Percentiles rank a stretch among this genome's conserved stretches.
These are phyloP conservation scores for Corylus avellana DNA, from an alignment of 306 rosid genomes.

Conservation along the genomic window DNA sequence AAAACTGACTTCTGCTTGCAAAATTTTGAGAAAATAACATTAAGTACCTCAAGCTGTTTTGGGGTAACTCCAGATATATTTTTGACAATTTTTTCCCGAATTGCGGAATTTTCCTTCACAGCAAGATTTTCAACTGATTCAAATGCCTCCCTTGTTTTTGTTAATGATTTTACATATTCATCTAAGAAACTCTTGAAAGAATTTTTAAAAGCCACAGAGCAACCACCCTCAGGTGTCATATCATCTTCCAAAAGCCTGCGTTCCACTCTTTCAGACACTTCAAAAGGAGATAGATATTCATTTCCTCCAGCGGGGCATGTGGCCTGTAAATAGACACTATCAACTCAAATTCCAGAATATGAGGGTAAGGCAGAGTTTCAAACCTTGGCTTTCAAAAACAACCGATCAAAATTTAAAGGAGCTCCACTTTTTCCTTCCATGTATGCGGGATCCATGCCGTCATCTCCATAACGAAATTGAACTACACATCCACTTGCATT, in stretches of 20 bases:
- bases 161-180: slow-evolving; percentile 36
- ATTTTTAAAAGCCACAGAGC: slow-evolving; percentile 52
- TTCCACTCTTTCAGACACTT: slow-evolving; percentile 51
- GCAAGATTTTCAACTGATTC: slow-evolving; percentile 23
- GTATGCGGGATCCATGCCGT: slow-evolving; percentile 91
- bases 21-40: slow-evolving; percentile 15
- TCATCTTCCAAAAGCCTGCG: slow-evolving; percentile 58
- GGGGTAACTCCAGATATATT: slow-evolving; percentile 64
- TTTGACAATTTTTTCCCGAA: slow-evolving; percentile 49
- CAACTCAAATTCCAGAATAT: slow-evolving; percentile 6
- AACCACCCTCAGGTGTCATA: slow-evolving; percentile 54
- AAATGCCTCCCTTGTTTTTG: slow-evolving; percentile 31
- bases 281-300: slow-evolving; percentile 60
- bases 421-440: slow-evolving; percentile 93
- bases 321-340: slow-evolving; percentile 50
- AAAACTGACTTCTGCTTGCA: background rate
- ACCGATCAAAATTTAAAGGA: slow-evolving; percentile 78
- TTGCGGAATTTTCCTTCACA: slow-evolving; percentile 32
- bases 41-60: slow-evolving; percentile 76
- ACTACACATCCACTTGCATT: slow-evolving; percentile 71
- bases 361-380: slow-evolving; percentile 22
- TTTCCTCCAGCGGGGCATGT: slow-evolving; percentile 59
- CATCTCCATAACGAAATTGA: slow-evolving; percentile 93
- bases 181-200: slow-evolving; percentile 61
- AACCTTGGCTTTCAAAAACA: slow-evolving; percentile 80